These are phyloP conservation scores for Alternaria tenuissima DNA, from an alignment of 2,329 filamentous ascomycete species.

Conservation along the genomic window DNA sequence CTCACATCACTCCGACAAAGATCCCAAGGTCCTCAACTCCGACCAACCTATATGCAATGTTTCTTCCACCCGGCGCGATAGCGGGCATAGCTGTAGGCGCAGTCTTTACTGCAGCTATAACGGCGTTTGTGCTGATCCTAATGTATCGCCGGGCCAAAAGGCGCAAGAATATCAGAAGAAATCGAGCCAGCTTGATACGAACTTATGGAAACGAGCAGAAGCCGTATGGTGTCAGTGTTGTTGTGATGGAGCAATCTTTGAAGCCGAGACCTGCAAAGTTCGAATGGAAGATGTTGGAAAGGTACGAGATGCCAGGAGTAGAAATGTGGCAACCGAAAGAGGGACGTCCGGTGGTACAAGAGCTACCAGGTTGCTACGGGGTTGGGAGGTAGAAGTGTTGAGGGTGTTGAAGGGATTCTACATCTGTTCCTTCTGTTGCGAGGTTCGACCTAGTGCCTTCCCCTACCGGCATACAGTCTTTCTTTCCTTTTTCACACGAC, in stretches of 20 bases:
- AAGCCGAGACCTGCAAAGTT: not conserved
- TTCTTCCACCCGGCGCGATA: not conserved
- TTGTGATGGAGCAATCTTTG: not conserved
- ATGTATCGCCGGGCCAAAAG: not conserved
- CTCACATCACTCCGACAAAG: not conserved
- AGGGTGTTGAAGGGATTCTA: not conserved
- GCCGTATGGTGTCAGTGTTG: not conserved
- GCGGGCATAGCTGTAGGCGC: not conserved
- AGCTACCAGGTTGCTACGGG: not conserved
- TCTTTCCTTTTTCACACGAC: not conserved
- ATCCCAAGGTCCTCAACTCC: not conserved
- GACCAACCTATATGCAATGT: not conserved
- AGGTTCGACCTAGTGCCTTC: not conserved
- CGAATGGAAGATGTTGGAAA: not conserved
- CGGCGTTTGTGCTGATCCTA: not conserved
- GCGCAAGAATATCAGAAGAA: not conserved
- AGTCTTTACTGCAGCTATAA: not conserved
- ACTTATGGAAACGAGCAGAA: not conserved
- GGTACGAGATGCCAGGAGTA: not conserved
- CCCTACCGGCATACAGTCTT: not conserved
- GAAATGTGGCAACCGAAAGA: not conserved
- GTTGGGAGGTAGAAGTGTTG: not conserved
- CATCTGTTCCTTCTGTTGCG: not conserved
- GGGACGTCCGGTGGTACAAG: not conserved
- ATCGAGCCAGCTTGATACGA: not conserved